phyloP scores from a whole-genome alignment of 257 asterid species.

The Orobanche coerulescens region DNA sequence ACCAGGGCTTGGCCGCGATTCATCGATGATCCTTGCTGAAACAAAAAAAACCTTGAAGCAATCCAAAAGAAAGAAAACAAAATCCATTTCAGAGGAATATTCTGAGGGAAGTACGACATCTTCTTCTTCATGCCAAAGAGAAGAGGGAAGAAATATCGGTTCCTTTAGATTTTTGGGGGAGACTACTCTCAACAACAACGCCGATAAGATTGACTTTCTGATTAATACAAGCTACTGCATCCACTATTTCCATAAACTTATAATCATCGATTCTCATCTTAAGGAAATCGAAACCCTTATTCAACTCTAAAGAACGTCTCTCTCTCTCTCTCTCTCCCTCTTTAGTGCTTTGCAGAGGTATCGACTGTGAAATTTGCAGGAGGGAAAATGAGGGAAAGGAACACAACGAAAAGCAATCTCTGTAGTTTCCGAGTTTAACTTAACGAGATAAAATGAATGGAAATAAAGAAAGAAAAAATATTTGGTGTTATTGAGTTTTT shows the following conservation, averaged over 20 bases:
- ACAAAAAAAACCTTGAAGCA: slow-evolving; percentile 47
- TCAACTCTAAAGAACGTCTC: neutral
- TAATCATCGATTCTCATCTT: slow-evolving; percentile 44
- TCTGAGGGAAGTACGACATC: neutral
- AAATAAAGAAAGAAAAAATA: too few species aligned
- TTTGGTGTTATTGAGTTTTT: too few species aligned
- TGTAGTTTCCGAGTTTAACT: too few species aligned
- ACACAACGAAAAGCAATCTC: too few species aligned
- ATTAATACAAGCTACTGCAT: slow-evolving; percentile 44
- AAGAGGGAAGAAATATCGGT: slow-evolving; percentile 36
- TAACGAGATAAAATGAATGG: too few species aligned
- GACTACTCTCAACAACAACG: slow-evolving; percentile 37
- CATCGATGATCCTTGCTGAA: slow-evolving; percentile 47
- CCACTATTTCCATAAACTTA: slow-evolving; percentile 42
- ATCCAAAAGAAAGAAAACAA: neutral
- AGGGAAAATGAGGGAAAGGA: too few species aligned
- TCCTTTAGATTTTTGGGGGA: slow-evolving; percentile 52
- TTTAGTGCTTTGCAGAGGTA: too few species aligned
- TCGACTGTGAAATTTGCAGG: too few species aligned
- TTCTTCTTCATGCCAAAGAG: neutral
- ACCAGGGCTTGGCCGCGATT: slow-evolving; percentile 44
- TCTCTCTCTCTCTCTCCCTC: too few species aligned
- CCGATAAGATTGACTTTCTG: slow-evolving; percentile 67
- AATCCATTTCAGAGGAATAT: neutral
- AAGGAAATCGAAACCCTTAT: slow-evolving; percentile 20